Conservation (phyloP, 1,139 yeast genomes). For the Lizanozyma gosingica region DNA sequence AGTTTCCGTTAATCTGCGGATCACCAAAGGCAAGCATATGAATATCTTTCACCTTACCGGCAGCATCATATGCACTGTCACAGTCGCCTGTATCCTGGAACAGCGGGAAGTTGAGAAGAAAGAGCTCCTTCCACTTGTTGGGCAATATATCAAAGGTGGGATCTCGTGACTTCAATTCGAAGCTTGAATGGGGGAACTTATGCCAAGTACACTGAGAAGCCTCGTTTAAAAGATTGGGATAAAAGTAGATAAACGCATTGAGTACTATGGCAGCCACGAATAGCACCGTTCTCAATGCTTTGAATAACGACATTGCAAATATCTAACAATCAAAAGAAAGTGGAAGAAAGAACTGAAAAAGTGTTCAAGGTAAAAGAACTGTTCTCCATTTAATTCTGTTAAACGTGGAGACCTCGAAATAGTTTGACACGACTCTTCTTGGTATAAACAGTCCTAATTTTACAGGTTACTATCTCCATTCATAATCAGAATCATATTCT, state of each 20-base stretch:
- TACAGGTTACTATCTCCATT: no score
- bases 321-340: no score
- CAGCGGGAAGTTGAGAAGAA: slow-evolving; percentile 23
- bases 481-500: no score
- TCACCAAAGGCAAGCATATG: slow-evolving; percentile 81
- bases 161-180: slow-evolving; percentile 9
- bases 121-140: slow-evolving; percentile 8
- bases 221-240: slow-evolving; percentile 51
- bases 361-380: no score
- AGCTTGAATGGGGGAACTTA: slow-evolving; percentile 11
- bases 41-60: slow-evolving; percentile 33
- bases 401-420: no score
- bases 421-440: no score
- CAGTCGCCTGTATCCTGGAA: slow-evolving; percentile 9
- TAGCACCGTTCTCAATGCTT: not conserved
- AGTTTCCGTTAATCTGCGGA: slow-evolving; percentile 89
- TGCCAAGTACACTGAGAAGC: slow-evolving; percentile 54
- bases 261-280: slow-evolving; percentile 29
- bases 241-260: slow-evolving; percentile 59
- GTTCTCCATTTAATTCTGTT: no score
- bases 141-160: slow-evolving; percentile 16
- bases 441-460: no score
- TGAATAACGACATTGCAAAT: not conserved
- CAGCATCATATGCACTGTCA: slow-evolving; percentile 6
- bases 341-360: no score